Base-by-base conservation (phyloP, 179 eudicot species). In the Sideroxylon spinosum region DNA sequence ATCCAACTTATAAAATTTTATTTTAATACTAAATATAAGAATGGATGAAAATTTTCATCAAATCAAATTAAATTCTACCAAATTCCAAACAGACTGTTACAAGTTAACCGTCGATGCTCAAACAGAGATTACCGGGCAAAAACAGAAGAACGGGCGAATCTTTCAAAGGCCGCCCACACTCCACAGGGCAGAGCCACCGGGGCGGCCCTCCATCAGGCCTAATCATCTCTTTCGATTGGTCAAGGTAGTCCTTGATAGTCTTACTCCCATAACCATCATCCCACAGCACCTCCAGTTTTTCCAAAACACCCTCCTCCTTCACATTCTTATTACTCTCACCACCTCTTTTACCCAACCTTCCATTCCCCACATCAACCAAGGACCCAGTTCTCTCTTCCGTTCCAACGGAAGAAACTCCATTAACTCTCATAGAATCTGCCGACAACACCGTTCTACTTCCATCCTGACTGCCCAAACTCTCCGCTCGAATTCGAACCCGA, bases 171-270 rank as follows among this genome's bases (percentile, higher is more conserved):
- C 75, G 64, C 2, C 85, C 86, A 62, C 90, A 82, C 68, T 89
- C 97, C 61, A 89, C 32, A 0, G 94, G 97, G 67, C 90, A 87
- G 73, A 89, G 89, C 97, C 97, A 92, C n/a, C 89, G 78, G 2
- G 92, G 91, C 4, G 91, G 89, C 12, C 90, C 90, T 7, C 87
- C 86, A 17, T 83, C 89, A 0, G 90, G 78, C 69, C 57, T 49
- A 62, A 89, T 84, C 62, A 89, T 59, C 3, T 64, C 76, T 74
- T 84, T 76, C 1, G 91, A 86, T 60, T 70, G 67, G 26, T 88
- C 91, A 61, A 91, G 84, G 71, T 87, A 92, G 81, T 92, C 94
- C 61, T 81, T 84, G 74, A 84, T 77, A n/a, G 82, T 80, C 56
- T 85, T 78, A 62, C 77, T 81, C 63, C 89, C 89, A 77, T 83